A percentile compares a stretch with the other conserved stretches of the same genome.
phyloP scores from a whole-genome alignment of 2,329 filamentous ascomycete species.

The Nigrospora sphaerica region DNA sequence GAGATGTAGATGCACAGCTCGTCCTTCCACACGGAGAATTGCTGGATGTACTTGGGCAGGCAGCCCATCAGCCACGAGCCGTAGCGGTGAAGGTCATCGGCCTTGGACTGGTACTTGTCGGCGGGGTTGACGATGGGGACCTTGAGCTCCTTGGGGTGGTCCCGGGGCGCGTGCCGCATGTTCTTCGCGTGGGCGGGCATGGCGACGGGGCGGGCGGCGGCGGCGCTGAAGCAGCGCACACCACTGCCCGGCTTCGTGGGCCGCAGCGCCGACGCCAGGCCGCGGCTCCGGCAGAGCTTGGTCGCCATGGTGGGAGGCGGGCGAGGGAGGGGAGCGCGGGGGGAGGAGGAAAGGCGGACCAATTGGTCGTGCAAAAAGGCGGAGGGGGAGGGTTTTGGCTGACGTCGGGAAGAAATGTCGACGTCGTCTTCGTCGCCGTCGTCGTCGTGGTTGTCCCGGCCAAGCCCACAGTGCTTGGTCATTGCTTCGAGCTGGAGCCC shows the following conservation, averaged over 20 bases:
- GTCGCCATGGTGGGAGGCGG: slow-evolving; percentile 43
- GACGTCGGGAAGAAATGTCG: too few species aligned
- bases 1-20: slow-evolving; percentile 92
- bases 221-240: slow-evolving; percentile 43
- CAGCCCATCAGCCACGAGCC: slow-evolving; percentile 95
- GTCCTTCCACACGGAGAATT: slow-evolving; percentile 99
- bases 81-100: slow-evolving; percentile 85
- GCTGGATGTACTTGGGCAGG: slow-evolving; percentile 95
- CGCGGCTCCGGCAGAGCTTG: slow-evolving; percentile 50
- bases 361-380: background rate
- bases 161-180: slow-evolving; percentile 57
- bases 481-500: too few species aligned
- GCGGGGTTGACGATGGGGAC: slow-evolving; percentile 81
- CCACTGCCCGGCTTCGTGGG: slow-evolving; percentile 38
- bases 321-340: too few species aligned
- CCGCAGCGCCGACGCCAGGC: slow-evolving; percentile 48
- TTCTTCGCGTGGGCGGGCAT: slow-evolving; percentile 57
- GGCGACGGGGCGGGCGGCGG: slow-evolving; percentile 42
- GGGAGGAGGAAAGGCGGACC: background rate
- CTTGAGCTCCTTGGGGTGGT: slow-evolving; percentile 57
- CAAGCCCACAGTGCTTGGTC: too few species aligned
- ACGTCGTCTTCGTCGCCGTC: too few species aligned
- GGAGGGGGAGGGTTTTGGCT: too few species aligned
- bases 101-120: slow-evolving; percentile 86
- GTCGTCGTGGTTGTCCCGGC: too few species aligned